phyloP scores from a whole-genome alignment of 805 yeast genomes.

The Vanderwaltozyma polyspora region DNA sequence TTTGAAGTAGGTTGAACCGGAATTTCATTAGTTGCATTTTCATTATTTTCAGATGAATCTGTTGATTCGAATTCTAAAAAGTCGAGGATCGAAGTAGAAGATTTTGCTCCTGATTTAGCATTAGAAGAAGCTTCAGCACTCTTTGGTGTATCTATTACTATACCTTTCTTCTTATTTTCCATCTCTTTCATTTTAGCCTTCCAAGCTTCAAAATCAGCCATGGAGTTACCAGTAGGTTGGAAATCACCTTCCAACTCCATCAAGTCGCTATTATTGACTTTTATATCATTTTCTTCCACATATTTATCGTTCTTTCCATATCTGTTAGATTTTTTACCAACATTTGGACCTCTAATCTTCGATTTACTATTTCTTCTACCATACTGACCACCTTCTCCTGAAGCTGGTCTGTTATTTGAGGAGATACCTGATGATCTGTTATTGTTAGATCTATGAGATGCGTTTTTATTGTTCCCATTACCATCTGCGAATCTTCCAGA shows the following conservation, averaged over 20 bases:
- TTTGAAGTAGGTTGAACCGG: background rate
- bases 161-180: conserved; percentile 28
- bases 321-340: conserved; percentile 6
- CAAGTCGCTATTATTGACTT: conserved; percentile 25
- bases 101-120: background rate
- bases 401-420: conserved; percentile 5
- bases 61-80: conserved; percentile 13
- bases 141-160: conserved; percentile 1
- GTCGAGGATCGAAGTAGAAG: conserved; percentile 24
- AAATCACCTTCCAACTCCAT: conserved; percentile 25
- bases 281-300: conserved; percentile 17
- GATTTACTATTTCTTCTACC: conserved; percentile 15
- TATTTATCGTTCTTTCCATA: conserved; percentile 5
- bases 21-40: background rate
- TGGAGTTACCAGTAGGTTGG: conserved; percentile 26
- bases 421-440: conserved; percentile 6
- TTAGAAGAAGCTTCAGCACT: background rate
- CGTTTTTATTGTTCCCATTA: conserved; percentile 9
- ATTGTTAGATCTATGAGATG: conserved; percentile 5
- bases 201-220: conserved; percentile 33
- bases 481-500: conserved; percentile 20
- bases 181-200: conserved; percentile 29
- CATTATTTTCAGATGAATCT: conserved; percentile 1
- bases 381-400: conserved; percentile 3
- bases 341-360: conserved; percentile 8